A percentile compares a stretch with the other conserved stretches of the same genome.
These are phyloP conservation scores for Penicillium malachiteum DNA, from an alignment of 495 filamentous ascomycete species.

Conservation along the genomic window DNA sequence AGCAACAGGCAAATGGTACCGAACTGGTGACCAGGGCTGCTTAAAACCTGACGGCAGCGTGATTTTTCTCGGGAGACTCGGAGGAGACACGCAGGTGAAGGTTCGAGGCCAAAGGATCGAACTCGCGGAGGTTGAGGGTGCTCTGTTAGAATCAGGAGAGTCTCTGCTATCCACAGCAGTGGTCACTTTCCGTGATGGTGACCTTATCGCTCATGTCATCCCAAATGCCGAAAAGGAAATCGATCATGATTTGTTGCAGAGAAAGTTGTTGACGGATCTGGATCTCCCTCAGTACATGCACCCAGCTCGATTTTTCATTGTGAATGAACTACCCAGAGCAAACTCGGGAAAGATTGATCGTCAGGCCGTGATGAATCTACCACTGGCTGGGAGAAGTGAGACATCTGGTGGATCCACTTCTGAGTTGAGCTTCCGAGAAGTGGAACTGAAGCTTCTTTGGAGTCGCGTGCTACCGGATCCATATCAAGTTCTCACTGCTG, in stretches of 20 bases:
- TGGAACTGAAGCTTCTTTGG: background rate
- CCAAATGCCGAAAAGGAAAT: background rate
- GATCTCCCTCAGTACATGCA: background rate
- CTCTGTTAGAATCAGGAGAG: constrained; percentile 28
- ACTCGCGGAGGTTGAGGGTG: constrained; percentile 42
- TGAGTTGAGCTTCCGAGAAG: background rate
- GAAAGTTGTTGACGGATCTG: background rate
- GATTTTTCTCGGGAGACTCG: constrained; percentile 28
- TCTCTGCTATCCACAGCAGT: constrained; percentile 22
- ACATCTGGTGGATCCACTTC: background rate
- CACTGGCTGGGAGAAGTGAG: background rate
- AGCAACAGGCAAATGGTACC: background rate
- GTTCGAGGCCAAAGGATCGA: constrained; percentile 51
- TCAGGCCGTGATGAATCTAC: background rate
- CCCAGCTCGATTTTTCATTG: background rate
- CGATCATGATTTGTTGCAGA: background rate
- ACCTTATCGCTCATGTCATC: constrained; percentile 35
- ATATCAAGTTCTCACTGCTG: background rate
- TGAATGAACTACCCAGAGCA: background rate
- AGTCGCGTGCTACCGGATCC: background rate
- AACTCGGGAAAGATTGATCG: background rate
- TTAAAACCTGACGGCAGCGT: constrained; percentile 29
- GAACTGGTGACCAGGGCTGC: constrained; percentile 20
- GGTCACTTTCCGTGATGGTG: constrained; percentile 17
- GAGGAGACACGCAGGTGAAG: constrained; percentile 47